Conservation (phyloP, 148 eudicot genomes). For the Polygonum aviculare region DNA sequence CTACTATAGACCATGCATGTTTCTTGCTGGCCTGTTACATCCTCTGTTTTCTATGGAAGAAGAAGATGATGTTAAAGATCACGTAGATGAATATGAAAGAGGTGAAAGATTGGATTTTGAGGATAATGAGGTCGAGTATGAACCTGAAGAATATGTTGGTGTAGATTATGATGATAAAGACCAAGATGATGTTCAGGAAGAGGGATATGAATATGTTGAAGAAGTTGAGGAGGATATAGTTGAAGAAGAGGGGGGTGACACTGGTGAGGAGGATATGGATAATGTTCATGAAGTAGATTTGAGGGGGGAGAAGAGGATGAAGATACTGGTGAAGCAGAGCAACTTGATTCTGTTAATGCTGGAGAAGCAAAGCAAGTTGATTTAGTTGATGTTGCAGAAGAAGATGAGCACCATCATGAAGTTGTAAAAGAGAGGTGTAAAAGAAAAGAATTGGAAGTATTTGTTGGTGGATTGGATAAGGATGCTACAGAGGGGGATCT, state of each 20-base stretch:
- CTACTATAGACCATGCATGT: slow-evolving; percentile 18
- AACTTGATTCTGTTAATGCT: slow-evolving; percentile 9
- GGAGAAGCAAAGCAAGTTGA: slow-evolving; percentile 44
- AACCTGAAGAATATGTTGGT: slow-evolving; percentile 78
- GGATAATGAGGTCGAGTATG: slow-evolving; percentile 94
- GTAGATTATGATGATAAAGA: slow-evolving; percentile 87
- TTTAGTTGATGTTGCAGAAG: slow-evolving; percentile 56
- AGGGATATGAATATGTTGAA: slow-evolving; percentile 59
- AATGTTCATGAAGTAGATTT: slow-evolving; percentile 57
- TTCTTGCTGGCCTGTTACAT: slow-evolving; percentile 31
- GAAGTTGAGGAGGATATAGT: slow-evolving; percentile 22
- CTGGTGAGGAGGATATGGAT: slow-evolving; percentile 55
- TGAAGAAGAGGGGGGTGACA: slow-evolving; percentile 32
- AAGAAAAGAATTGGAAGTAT: slow-evolving; percentile 86
- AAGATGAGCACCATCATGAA: slow-evolving; percentile 66
- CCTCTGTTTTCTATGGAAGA: slow-evolving; percentile 62
- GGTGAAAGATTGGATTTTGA: slow-evolving; percentile 89
- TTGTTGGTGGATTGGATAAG: slow-evolving; percentile 98
- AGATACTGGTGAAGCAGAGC: background rate
- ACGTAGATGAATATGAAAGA: slow-evolving; percentile 72
- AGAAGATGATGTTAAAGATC: slow-evolving; percentile 63
- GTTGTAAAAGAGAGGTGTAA: slow-evolving; percentile 84
- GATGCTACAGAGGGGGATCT: slow-evolving; percentile 95
- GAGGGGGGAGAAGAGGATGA: slow-evolving; percentile 71
- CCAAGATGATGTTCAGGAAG: slow-evolving; percentile 60